Evolutionary conservation across 345 rosid genomes (phyloP).

Genomic region (Linum trigynum): DNA sequence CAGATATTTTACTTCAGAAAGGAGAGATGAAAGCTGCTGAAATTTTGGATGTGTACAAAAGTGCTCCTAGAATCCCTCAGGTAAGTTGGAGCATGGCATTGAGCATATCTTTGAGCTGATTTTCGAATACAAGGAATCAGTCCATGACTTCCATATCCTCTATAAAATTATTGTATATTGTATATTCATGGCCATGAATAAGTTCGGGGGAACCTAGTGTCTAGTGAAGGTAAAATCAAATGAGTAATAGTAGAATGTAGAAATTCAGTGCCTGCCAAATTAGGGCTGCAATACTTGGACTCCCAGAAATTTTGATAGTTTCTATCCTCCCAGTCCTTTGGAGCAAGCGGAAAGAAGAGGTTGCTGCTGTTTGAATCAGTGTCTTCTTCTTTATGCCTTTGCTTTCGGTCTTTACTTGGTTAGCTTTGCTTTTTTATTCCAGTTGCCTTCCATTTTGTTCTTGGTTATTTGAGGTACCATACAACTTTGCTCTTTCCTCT

Average conservation of each 20-base stretch:
- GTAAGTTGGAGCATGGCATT: conserved; percentile 23
- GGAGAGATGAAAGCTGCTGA: conserved; percentile 72
- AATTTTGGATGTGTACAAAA: conserved; percentile 72
- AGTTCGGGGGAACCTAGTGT: too few relatives aligned
- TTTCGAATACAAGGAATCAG: neutral
- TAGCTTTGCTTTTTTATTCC: too few relatives aligned
- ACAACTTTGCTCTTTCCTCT: too few relatives aligned
- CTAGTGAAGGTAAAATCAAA: too few relatives aligned
- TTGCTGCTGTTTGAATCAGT: too few relatives aligned
- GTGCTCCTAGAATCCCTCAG: conserved; percentile 67
- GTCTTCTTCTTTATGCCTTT: too few relatives aligned
- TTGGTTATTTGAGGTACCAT: too few relatives aligned
- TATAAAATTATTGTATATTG: too few relatives aligned
- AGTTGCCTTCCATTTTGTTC: too few relatives aligned
- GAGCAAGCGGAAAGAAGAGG: too few relatives aligned
- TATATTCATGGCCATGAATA: neutral
- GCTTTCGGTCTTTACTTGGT: too few relatives aligned
- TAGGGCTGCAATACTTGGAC: neutral
- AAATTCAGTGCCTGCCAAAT: neutral
- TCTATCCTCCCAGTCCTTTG: neutral
- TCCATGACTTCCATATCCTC: neutral
- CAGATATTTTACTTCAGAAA: conserved; percentile 72
- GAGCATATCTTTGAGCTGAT: neutral
- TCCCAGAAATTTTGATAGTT: neutral
- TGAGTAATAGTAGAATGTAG: neutral